phyloP scores from a whole-genome alignment of 1,284 basidiomycete species.

The Ganoderma boninense region DNA sequence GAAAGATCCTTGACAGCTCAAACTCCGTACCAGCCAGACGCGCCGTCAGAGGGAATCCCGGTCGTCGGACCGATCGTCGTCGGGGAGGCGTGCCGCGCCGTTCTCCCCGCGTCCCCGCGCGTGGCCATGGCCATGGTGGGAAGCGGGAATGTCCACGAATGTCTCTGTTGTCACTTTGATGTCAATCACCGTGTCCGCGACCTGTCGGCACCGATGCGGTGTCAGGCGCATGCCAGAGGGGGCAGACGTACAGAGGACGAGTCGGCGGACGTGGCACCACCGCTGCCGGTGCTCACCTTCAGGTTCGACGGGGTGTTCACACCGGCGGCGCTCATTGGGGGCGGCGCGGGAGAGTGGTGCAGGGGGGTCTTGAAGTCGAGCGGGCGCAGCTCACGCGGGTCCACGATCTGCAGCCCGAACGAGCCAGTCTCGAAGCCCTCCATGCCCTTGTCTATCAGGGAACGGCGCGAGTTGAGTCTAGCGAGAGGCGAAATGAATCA shows the following conservation, averaged over 20 bases:
- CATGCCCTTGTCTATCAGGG: conserved; percentile 6
- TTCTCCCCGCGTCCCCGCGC: not conserved
- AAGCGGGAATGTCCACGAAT: not conserved
- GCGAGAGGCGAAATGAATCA: not conserved
- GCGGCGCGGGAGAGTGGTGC: not conserved
- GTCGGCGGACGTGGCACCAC: not conserved
- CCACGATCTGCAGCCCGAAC: conserved; percentile 12
- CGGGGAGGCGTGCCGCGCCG: not conserved
- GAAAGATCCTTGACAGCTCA: not conserved
- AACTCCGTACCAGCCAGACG: not conserved
- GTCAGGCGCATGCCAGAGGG: not conserved
- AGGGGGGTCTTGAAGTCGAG: not conserved
- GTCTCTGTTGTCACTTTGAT: conserved; percentile 5
- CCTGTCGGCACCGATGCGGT: not conserved
- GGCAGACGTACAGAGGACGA: too few species aligned
- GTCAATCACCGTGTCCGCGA: not conserved
- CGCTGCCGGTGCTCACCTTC: not conserved
- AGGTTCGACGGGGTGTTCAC: not conserved
- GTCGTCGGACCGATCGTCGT: not conserved
- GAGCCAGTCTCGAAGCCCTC: conserved; percentile 16
- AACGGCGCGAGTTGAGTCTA: conserved; percentile 16
- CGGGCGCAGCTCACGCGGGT: not conserved
- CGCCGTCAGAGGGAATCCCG: not conserved
- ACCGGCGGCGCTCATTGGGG: not conserved
- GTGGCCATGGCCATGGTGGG: not conserved